Conservation (phyloP, 768 basidiomycete species). For the Trametes sanguinea region DNA sequence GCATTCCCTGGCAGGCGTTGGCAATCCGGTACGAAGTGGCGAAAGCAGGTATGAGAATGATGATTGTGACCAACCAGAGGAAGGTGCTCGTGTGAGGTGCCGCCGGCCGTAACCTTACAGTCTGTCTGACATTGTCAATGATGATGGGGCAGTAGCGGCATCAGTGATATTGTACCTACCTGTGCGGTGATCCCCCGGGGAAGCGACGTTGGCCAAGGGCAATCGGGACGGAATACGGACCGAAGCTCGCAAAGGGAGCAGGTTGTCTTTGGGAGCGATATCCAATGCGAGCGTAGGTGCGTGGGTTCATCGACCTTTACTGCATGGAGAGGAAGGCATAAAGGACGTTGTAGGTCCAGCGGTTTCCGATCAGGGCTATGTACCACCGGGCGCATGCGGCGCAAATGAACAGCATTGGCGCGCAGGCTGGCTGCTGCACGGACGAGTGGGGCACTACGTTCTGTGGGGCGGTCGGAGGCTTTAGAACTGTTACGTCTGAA, state of each 20-base stretch:
- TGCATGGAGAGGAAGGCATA: background rate
- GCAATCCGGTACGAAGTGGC: background rate
- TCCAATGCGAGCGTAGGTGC: too few species aligned
- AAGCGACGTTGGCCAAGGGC: background rate
- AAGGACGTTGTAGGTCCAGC: background rate
- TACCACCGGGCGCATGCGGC: background rate
- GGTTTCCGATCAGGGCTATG: background rate
- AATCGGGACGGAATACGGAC: background rate
- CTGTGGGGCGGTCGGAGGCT: background rate
- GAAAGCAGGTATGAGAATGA: background rate
- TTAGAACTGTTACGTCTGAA: constrained; percentile 7
- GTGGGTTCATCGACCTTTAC: background rate
- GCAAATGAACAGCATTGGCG: background rate
- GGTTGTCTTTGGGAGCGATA: too few species aligned
- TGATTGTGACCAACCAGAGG: too few species aligned
- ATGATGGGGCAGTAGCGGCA: too few species aligned
- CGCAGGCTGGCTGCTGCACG: background rate
- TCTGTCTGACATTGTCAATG: too few species aligned
- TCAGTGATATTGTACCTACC: background rate
- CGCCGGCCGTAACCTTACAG: too few species aligned
- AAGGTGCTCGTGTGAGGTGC: background rate
- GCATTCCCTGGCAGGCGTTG: background rate
- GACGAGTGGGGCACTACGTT: background rate
- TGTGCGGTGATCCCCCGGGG: background rate
- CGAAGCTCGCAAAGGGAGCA: background rate